A percentile compares a stretch with the other conserved stretches of the same genome.
Conservation (phyloP, 345 rosid genomes). For the Raphanus raphanistrum region DNA sequence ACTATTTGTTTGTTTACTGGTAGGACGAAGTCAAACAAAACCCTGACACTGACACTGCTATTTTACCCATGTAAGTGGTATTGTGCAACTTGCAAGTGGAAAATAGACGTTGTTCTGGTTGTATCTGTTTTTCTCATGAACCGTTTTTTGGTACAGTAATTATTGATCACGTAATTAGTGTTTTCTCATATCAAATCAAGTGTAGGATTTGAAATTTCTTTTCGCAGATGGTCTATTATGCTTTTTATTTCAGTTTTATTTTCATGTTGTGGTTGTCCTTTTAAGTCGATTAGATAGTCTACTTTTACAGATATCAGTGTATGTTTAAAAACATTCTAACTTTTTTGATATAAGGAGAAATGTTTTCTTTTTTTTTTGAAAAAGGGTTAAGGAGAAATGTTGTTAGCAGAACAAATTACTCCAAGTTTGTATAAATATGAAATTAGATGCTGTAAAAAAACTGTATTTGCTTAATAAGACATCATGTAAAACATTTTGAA, state of each 20-base stretch:
- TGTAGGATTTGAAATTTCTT: not conserved
- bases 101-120: not conserved
- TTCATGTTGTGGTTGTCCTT: too few species aligned
- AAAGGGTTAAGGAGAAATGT: not conserved
- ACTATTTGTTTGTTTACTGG: not conserved
- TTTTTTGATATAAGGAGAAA: not conserved
- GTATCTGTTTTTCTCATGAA: not conserved
- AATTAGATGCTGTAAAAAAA: too few species aligned
- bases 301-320: not conserved
- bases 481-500: not conserved
- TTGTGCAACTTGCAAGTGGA: not conserved
- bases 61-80: conserved; percentile 1
- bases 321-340: not conserved
- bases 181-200: not conserved
- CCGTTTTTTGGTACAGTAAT: not conserved
- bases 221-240: not conserved
- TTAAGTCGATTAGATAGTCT: not conserved
- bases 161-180: not conserved
- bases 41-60: not conserved
- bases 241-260: not conserved
- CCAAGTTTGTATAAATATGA: not conserved
- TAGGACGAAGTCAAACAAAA: conserved; percentile 18
- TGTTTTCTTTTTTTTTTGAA: too few species aligned
- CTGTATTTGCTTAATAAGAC: not conserved
- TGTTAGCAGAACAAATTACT: not conserved